Conservation (phyloP, 192 early-diverging fungal genomes). For the Coemansia nantahalensis region DNA sequence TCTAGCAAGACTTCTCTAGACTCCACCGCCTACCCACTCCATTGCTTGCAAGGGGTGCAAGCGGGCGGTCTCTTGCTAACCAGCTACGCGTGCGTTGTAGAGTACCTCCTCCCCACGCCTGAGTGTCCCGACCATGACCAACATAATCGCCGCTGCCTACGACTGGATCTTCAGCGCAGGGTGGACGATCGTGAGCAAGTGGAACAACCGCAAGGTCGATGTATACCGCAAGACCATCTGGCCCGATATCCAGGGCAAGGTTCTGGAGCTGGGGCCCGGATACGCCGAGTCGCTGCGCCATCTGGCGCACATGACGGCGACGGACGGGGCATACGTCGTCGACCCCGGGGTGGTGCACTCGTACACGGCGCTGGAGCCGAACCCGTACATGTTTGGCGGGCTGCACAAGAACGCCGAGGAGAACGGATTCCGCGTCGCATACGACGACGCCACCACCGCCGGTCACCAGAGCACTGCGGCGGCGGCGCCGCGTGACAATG, state of each 20-base stretch:
- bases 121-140: too few species aligned
- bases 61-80: too few species aligned
- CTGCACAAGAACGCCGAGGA: conserved; percentile 30
- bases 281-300: conserved; percentile 35
- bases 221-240: conserved; percentile 34
- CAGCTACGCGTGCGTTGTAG: too few species aligned
- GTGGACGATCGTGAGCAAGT: conserved; percentile 32
- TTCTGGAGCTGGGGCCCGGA: conserved; percentile 44
- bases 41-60: too few species aligned
- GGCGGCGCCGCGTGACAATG: background rate
- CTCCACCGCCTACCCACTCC: too few species aligned
- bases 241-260: conserved; percentile 41
- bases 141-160: background rate
- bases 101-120: too few species aligned
- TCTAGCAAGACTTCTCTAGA: too few species aligned
- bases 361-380: conserved; percentile 48
- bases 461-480: conserved; percentile 3
- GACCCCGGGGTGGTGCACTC: conserved; percentile 20
- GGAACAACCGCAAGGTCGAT: conserved; percentile 38
- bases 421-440: conserved; percentile 36
- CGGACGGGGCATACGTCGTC: conserved; percentile 21
- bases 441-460: conserved; percentile 21
- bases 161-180: conserved; percentile 35
- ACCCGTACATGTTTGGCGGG: conserved; percentile 30
- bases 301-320: conserved; percentile 24